Conservation (phyloP, 345 rosid genomes). For the Citrus unshiu region DNA sequence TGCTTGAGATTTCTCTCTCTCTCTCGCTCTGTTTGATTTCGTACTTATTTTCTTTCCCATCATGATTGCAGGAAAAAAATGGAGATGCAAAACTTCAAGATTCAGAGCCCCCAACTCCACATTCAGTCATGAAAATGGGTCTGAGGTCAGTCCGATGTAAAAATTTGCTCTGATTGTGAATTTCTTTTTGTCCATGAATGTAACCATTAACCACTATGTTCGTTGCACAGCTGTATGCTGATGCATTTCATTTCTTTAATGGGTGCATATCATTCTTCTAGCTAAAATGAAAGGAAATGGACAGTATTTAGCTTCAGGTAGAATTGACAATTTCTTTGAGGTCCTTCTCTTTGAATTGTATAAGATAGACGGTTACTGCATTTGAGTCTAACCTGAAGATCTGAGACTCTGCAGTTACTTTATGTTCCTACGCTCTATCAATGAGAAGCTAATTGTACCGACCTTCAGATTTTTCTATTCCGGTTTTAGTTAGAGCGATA, state of each 20-base stretch:
- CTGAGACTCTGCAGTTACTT: not conserved
- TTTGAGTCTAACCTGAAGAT: not conserved
- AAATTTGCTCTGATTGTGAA: not conserved
- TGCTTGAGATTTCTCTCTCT: not conserved
- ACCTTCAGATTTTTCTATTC: not conserved
- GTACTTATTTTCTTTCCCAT: constrained; percentile 8
- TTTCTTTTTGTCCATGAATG: not conserved
- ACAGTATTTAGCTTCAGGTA: not conserved
- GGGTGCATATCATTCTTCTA: not conserved
- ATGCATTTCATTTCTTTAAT: constrained; percentile 3
- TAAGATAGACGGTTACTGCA: not conserved
- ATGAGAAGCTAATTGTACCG: not conserved
- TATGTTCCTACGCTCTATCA: not conserved
- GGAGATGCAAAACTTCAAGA: constrained; percentile 79
- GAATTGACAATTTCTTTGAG: not conserved
- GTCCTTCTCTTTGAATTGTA: not conserved
- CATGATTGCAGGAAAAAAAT: constrained; percentile 69
- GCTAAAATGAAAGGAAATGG: not conserved
- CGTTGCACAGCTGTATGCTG: not conserved
- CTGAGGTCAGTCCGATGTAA: constrained; percentile 51
- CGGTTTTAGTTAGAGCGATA: not conserved
- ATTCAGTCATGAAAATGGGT: constrained; percentile 75
- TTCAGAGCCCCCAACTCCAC: constrained; percentile 97
- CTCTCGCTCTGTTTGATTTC: not conserved
- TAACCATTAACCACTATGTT: not conserved